Percentiles rank a stretch among this genome's conserved stretches.
Evolutionary conservation across 306 rosid species (phyloP).

Genomic region (Quercus aquifolioides): DNA sequence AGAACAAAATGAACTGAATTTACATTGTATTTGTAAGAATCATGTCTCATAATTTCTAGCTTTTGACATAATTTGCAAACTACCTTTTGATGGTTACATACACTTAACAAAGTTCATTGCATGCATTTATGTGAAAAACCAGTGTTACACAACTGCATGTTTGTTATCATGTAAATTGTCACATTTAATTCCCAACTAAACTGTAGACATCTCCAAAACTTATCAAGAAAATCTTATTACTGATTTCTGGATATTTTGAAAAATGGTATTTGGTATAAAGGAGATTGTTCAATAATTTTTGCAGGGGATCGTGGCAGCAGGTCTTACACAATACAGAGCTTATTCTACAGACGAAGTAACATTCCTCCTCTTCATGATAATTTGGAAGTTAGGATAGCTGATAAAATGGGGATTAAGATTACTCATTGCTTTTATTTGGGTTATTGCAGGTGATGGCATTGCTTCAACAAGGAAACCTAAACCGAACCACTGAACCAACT

Average conservation of each 20-base stretch:
- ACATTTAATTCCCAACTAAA: too few relatives aligned
- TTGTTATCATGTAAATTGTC: too few relatives aligned
- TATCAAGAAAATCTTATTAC: not conserved
- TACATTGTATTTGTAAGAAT: not conserved
- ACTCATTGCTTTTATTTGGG: conserved; percentile 11
- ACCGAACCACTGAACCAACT: conserved; percentile 96
- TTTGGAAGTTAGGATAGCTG: conserved; percentile 4
- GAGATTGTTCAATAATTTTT: conserved; percentile 16
- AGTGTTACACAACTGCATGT: too few relatives aligned
- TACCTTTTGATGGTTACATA: not conserved
- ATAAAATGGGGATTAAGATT: conserved; percentile 6
- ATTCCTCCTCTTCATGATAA: conserved; percentile 8
- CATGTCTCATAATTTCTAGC: not conserved
- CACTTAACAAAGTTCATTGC: not conserved
- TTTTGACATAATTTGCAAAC: not conserved
- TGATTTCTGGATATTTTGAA: not conserved
- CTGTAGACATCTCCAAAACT: not conserved
- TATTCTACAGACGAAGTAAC: conserved; percentile 93
- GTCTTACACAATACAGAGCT: conserved; percentile 93
- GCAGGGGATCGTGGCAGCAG: conserved; percentile 92
- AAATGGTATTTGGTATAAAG: conserved; percentile 5
- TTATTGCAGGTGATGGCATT: conserved; percentile 82
- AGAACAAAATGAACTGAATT: not conserved
- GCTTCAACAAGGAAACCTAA: conserved; percentile 92
- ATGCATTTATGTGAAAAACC: too few relatives aligned